A percentile compares a stretch with the other conserved stretches of the same genome.
These are phyloP conservation scores for Apiospora koreana DNA, from an alignment of 2,329 filamentous ascomycete genomes.

Conservation along the genomic window DNA sequence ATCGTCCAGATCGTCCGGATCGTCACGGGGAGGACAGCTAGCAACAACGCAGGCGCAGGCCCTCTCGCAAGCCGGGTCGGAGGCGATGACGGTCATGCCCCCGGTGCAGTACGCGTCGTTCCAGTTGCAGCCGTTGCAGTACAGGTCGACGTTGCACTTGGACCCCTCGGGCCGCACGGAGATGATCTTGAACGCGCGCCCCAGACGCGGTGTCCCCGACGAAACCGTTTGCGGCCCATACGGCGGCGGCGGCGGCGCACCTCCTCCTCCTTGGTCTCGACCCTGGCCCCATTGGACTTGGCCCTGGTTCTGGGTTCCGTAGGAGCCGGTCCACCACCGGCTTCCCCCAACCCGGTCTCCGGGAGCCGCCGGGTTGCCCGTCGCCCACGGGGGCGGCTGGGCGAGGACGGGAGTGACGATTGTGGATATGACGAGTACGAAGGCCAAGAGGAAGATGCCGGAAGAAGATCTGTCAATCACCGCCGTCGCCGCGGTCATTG, in stretches of 20 bases:
- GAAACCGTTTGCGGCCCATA: constrained; percentile 26
- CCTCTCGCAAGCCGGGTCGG: neutral
- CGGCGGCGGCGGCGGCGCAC: constrained; percentile 20
- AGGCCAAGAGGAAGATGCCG: neutral
- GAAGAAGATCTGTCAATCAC: neutral
- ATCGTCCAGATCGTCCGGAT: neutral
- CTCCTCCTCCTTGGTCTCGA: neutral
- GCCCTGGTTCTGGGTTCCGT: neutral
- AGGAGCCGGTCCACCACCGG: neutral
- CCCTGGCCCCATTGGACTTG: neutral
- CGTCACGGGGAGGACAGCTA: neutral
- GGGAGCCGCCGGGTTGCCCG: neutral
- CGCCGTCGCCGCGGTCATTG: neutral
- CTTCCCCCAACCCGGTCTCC: neutral
- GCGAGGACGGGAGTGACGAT: neutral
- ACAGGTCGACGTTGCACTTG: neutral
- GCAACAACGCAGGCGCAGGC: neutral
- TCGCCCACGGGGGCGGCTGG: neutral
- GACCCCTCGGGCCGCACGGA: neutral
- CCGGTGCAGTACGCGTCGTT: neutral
- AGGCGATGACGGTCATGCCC: neutral
- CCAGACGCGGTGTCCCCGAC: constrained; percentile 20
- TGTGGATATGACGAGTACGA: neutral
- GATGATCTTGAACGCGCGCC: neutral
- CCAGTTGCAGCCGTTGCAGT: neutral